Base-by-base conservation (phyloP, 2,329 filamentous ascomycete species). In the Penicillium sp. region DNA sequence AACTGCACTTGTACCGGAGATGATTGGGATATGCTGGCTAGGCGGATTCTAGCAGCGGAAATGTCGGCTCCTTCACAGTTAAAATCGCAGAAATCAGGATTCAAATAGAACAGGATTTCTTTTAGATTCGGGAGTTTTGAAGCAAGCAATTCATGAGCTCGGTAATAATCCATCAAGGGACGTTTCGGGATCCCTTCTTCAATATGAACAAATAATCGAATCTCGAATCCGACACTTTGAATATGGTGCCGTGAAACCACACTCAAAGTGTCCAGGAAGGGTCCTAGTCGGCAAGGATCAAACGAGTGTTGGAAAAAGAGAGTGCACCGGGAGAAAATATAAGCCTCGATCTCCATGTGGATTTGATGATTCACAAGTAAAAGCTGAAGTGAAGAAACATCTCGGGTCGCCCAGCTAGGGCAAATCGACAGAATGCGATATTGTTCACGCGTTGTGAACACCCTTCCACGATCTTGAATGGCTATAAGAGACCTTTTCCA, bases 291-390 rank as follows among this genome's bases (percentile, higher is more conserved):
- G 47, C 64, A 57, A 3, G 65, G 54, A 39, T 66, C 57, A 50
- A 68, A 65, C 2, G 62, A 58, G 45, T 68, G 66, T 18, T 57
- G 60, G 53, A 68, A 67, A 54, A 68, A 68, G 1, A 68, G 58
- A 5, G 65, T 68, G 47, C 66, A 53, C 5, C 54, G 56, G 26
- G 64, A 66, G 48, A 67, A 68, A 5, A 68, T 59, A 36, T 60
- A 59, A 45, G 64, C 58, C 49, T 68, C 65, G 13, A 62, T 60
- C 46, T 68, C 66, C 48, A 62, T 55, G 54, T 68, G 66, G 48
- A 68, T 63, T 43, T 66, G 64, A 3, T 56, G 65, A 46, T 66
- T 67, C 28, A 66, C 61, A 9, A 55, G 45, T 8, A 68, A 53
- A 3, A 68, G 56, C 12, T 53, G 58, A 44, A 62, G 61, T 1